Conservation (phyloP, 139 green algal species). For the Micractinium conductrix region DNA sequence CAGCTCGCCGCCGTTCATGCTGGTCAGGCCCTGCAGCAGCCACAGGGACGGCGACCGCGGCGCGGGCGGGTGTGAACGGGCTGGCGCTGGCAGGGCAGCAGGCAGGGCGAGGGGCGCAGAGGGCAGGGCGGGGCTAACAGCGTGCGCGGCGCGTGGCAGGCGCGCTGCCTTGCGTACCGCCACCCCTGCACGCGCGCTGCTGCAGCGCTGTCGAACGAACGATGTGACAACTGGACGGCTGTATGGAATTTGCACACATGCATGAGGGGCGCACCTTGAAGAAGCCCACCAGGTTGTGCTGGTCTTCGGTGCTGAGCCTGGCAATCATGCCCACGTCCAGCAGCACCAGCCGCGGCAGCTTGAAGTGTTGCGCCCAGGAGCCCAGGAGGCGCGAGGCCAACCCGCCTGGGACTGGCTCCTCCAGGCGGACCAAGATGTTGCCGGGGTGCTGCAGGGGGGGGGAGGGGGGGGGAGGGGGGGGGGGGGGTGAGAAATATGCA, state of each 20-base stretch:
- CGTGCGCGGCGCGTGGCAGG: too few species aligned
- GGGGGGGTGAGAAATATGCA: background rate
- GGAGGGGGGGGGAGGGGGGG: background rate
- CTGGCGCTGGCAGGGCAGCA: too few species aligned
- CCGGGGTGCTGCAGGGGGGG: constrained; percentile 86
- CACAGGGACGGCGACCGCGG: too few species aligned
- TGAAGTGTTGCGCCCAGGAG: background rate
- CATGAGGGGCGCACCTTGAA: constrained; percentile 64
- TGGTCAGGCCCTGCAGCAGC: constrained; percentile 50
- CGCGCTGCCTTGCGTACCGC: too few species aligned
- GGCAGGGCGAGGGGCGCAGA: too few species aligned
- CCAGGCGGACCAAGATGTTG: constrained; percentile 85
- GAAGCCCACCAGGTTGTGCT: constrained; percentile 90
- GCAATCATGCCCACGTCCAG: constrained; percentile 91
- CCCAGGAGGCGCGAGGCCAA: background rate
- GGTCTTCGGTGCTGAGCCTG: constrained; percentile 77
- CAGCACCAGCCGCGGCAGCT: constrained; percentile 60
- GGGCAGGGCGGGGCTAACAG: too few species aligned
- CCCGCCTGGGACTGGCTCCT: constrained; percentile 23
- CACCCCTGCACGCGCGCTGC: too few species aligned
- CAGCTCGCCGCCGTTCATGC: constrained; percentile 71
- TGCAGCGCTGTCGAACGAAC: too few species aligned
- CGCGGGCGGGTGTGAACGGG: too few species aligned
- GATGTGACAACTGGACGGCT: too few species aligned
- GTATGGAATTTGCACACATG: too few species aligned